Evolutionary conservation across 164 flowering plant species (phyloP), one percentile per base, ranked within the genome.

Genomic region (Stephania japonica): DNA sequence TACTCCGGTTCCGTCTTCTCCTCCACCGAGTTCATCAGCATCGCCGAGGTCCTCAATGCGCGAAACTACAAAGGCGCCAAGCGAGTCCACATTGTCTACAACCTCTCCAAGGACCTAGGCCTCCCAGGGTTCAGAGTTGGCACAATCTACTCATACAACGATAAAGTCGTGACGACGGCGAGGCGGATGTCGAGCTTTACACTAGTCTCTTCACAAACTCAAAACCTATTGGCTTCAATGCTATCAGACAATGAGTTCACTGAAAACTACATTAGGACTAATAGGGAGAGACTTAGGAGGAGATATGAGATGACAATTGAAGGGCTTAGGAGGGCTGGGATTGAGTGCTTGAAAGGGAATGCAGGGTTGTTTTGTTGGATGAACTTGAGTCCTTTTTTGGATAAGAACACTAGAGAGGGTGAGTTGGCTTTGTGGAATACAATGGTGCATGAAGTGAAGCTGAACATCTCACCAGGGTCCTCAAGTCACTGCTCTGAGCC

Each of bases 61-160:
- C 78, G 88, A 5, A 56, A 80, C 3, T 83, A 85, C 77, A 72
- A 75, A 71, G 83, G 84, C 14, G 63, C 87, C 0, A 92, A 93
- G 24, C 79, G 98, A 75, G 97, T 93, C 42, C 99, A 95, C 85
- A 88, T 93, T 72, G 97, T 95, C 43, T 95, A 95, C 53, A 89
- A 94, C 62, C 94, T 95, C 13, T 95, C 99, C 0, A 95, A 95
- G 63, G 98, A 95, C 71, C 87, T 95, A 0, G 96, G 97, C 63
- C 89, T 95, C 4, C 98, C 98, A 0, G 99, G 98, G 2, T 95
- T 95, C 67, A 66, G 99, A 71, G 92, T 95, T 5, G 99, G 99
- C 1, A 85, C 93, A 0, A 86, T 95, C 1, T 95, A 91, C 64
- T 95, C 99, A 0, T 93, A 90, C 87, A 95, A 95, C 32, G 93